Conservation (phyloP, 257 asterid species). For the Parsonsia alboflavescens region DNA sequence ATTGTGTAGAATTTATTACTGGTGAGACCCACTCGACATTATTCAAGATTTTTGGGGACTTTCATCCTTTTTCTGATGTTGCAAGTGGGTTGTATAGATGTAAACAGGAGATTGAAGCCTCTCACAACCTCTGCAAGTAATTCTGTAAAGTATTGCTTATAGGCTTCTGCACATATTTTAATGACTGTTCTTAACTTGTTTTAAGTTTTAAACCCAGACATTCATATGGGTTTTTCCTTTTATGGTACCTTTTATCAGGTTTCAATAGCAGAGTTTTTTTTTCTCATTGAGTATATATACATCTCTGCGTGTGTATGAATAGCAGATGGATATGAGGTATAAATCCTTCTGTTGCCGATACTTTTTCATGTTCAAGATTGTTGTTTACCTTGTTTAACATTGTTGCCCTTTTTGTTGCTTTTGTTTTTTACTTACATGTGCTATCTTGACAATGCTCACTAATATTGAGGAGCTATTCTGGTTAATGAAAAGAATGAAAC, state of each 20-base stretch:
- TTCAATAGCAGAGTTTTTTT: neutral
- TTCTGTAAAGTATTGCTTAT: constrained; percentile 39
- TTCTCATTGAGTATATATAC: neutral
- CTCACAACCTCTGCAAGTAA: constrained; percentile 28
- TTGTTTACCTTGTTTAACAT: neutral
- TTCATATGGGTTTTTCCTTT: neutral
- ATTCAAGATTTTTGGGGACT: constrained; percentile 29
- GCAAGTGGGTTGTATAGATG: constrained; percentile 49
- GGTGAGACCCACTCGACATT: constrained; percentile 57
- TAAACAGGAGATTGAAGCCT: constrained; percentile 31
- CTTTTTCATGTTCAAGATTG: neutral
- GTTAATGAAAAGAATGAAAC: neutral
- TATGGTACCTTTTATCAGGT: neutral
- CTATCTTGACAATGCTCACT: neutral
- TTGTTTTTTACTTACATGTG: neutral
- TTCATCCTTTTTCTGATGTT: constrained; percentile 22
- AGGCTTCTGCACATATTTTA: constrained; percentile 43
- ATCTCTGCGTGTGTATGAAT: too few species aligned
- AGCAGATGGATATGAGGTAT: neutral
- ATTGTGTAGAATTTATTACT: constrained; percentile 54
- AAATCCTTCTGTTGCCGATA: neutral
- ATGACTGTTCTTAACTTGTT: constrained; percentile 24
- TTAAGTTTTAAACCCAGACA: constrained; percentile 18
- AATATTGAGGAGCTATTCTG: neutral
- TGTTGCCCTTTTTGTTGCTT: neutral